Conservation (phyloP, 202 grass and related monocot genomes). For the Digitaria exilis region DNA sequence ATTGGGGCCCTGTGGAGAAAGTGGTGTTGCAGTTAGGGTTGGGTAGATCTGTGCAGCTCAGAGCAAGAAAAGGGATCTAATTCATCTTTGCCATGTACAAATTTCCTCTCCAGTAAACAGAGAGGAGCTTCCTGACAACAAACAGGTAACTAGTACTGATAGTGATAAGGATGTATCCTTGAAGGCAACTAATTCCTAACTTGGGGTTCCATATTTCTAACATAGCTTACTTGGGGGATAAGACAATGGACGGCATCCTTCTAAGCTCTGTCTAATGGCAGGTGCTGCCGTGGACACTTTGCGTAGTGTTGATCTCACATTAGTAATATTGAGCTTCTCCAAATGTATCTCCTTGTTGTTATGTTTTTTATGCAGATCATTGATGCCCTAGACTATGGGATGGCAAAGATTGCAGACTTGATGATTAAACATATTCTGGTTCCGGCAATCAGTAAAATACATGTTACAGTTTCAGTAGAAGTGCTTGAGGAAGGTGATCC, state of each 20-base stretch:
- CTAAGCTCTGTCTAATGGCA: not conserved
- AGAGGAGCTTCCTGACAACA: not conserved
- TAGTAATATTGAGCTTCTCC: slow-evolving; percentile 19
- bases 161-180: not conserved
- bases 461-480: slow-evolving; percentile 58
- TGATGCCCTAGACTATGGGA: slow-evolving; percentile 80
- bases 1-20: not conserved
- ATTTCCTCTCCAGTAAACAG: not conserved
- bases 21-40: not conserved
- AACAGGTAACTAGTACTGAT: not conserved
- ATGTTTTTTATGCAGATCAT: slow-evolving; percentile 56
- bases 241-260: not conserved
- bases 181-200: not conserved
- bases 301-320: not conserved
- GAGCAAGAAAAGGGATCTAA: not conserved
- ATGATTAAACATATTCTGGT: slow-evolving; percentile 75
- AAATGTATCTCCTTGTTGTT: slow-evolving; percentile 30
- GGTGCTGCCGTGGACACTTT: not conserved
- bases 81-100: not conserved
- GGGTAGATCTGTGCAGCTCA: not conserved
- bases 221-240: not conserved
- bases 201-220: slow-evolving; percentile 11
- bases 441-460: slow-evolving; percentile 64
- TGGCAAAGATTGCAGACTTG: slow-evolving; percentile 77
- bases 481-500: slow-evolving; percentile 43